phyloP scores from a whole-genome alignment of 495 filamentous ascomycete species.

The Antarctomyces pellizariae region DNA sequence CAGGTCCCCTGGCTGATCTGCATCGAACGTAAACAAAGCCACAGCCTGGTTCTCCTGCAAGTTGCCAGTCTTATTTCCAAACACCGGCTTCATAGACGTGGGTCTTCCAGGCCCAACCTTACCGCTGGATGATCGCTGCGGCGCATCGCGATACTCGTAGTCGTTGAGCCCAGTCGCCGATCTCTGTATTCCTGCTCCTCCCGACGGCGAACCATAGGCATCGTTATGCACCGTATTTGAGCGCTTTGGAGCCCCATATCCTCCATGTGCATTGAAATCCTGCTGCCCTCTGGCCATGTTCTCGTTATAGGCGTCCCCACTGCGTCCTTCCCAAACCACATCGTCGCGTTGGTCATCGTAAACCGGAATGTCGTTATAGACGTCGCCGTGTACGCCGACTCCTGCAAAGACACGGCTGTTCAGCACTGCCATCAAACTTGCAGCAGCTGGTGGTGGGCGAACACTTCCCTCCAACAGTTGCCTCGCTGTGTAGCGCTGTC shows the following conservation, averaged over 20 bases:
- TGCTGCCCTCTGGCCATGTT: slow-evolving; percentile 35
- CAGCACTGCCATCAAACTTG: slow-evolving; percentile 62
- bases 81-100: slow-evolving; percentile 71
- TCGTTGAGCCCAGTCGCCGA: slow-evolving; percentile 23
- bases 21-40: slow-evolving; percentile 79
- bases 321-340: slow-evolving; percentile 75
- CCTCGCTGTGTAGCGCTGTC: slow-evolving; percentile 50
- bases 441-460: slow-evolving; percentile 56
- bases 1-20: slow-evolving; percentile 79
- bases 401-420: slow-evolving; percentile 68
- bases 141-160: slow-evolving; percentile 33
- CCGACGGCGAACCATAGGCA: slow-evolving; percentile 42
- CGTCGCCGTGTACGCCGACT: slow-evolving; percentile 30
- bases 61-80: slow-evolving; percentile 35
- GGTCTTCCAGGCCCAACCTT: slow-evolving; percentile 38
- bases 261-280: too few species aligned
- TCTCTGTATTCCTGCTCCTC: slow-evolving; percentile 16
- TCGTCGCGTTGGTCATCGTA: slow-evolving; percentile 79
- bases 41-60: slow-evolving; percentile 66
- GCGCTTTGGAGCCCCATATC: slow-evolving; percentile 39
- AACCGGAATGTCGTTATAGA: slow-evolving; percentile 89
- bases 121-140: slow-evolving; percentile 21
- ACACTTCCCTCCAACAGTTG: slow-evolving; percentile 61
- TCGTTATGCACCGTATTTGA: slow-evolving; percentile 78
- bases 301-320: slow-evolving; percentile 56